phyloP scores from a whole-genome alignment of 225 moss, liverwort and hornwort species.

The Sphagnum tenellum region DNA sequence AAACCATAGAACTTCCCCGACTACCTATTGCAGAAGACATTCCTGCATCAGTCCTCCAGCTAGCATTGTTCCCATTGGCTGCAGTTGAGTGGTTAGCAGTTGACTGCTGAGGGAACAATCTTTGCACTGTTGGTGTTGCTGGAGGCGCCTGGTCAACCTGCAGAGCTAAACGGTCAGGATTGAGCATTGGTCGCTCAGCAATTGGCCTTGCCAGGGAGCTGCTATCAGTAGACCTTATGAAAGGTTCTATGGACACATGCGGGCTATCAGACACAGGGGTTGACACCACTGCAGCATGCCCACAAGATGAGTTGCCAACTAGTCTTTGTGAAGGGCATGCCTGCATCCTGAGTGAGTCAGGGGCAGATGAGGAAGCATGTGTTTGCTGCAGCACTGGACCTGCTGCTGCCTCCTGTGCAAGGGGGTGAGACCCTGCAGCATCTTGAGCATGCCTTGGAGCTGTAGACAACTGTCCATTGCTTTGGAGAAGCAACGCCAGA shows the following conservation, averaged over 20 bases:
- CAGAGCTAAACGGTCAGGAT: constrained; percentile 11
- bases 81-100: constrained; percentile 13
- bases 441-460: constrained; percentile 25
- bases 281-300: constrained; percentile 36
- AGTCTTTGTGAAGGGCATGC: constrained; percentile 14
- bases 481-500: constrained; percentile 24
- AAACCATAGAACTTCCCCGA: constrained; percentile 19
- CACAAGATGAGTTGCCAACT: constrained; percentile 12
- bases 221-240: background rate
- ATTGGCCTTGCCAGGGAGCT: too few relatives aligned
- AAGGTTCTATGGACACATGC: background rate
- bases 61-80: constrained; percentile 14
- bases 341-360: constrained; percentile 9
- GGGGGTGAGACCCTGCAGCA: constrained; percentile 13
- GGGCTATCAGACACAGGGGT: constrained; percentile 19
- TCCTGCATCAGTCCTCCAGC: constrained; percentile 27
- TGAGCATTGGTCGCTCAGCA: constrained; percentile 8
- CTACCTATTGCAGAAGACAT: constrained; percentile 27
- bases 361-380: constrained; percentile 8
- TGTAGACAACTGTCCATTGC: constrained; percentile 35
- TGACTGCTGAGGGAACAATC: constrained; percentile 31
- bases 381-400: background rate
- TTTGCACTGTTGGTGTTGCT: constrained; percentile 20
- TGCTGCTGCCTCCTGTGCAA: background rate
- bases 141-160: constrained; percentile 14